Evolutionary conservation across 495 filamentous ascomycete genomes (phyloP).

Genomic region (Daldinia vernicosa): DNA sequence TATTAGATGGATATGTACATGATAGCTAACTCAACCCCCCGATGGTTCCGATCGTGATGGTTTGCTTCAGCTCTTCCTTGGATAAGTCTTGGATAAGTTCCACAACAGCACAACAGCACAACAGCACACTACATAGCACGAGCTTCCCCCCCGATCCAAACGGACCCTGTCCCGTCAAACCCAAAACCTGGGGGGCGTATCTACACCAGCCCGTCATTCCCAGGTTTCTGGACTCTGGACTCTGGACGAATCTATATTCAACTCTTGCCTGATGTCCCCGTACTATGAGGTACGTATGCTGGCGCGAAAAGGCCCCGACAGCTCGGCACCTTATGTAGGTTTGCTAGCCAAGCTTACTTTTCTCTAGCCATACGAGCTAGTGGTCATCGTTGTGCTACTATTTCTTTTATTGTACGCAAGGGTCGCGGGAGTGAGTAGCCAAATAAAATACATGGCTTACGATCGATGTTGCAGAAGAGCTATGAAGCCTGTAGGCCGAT

Average conservation of each 20-base stretch:
- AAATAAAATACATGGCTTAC: too few species aligned
- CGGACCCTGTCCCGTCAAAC: slow-evolving; percentile 37
- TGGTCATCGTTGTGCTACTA: neutral
- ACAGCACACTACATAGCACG: slow-evolving; percentile 18
- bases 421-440: neutral
- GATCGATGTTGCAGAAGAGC: neutral
- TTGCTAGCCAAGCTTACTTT: slow-evolving; percentile 18
- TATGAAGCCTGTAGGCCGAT: too few species aligned
- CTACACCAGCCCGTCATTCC: slow-evolving; percentile 20
- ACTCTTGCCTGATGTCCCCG: neutral
- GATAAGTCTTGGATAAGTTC: too few species aligned
- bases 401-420: slow-evolving; percentile 13
- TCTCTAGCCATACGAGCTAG: neutral
- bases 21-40: neutral
- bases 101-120: slow-evolving; percentile 30
- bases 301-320: slow-evolving; percentile 11
- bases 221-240: slow-evolving; percentile 38
- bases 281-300: neutral
- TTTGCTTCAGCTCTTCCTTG: slow-evolving; percentile 9
- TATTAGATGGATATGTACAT: neutral
- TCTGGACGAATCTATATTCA: slow-evolving; percentile 19
- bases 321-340: slow-evolving; percentile 13
- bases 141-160: slow-evolving; percentile 27
- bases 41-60: slow-evolving; percentile 6
- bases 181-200: slow-evolving; percentile 29